These are phyloP conservation scores for Umbelopsis sp. DNA, from an alignment of 371 early-diverging fungal genomes.

Conservation along the genomic window DNA sequence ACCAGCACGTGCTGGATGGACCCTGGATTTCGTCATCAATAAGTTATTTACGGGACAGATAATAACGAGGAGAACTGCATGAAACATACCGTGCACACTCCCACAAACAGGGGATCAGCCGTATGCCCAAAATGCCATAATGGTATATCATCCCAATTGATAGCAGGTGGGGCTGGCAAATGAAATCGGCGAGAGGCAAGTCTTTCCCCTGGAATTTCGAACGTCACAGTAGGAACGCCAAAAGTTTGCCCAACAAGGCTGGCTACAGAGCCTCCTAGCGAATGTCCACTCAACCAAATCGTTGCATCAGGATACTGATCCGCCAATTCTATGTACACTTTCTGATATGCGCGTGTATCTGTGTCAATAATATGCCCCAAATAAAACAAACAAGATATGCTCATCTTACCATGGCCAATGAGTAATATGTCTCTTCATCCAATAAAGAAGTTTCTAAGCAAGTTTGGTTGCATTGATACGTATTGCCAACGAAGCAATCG, in stretches of 20 bases:
- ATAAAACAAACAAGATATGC: background rate
- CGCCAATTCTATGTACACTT: conserved; percentile 52
- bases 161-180: conserved; percentile 63
- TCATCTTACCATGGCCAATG: conserved; percentile 69
- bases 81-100: conserved; percentile 73
- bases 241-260: conserved; percentile 84
- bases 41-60: background rate
- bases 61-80: background rate
- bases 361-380: background rate
- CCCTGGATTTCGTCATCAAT: conserved; percentile 46
- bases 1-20: conserved; percentile 79
- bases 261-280: conserved; percentile 89
- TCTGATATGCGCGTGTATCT: conserved; percentile 18
- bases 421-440: conserved; percentile 79
- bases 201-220: conserved; percentile 88
- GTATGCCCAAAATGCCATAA: conserved; percentile 94
- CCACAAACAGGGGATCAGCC: conserved; percentile 93
- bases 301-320: conserved; percentile 69
- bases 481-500: conserved; percentile 68
- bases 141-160: conserved; percentile 60
- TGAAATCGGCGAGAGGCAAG: conserved; percentile 82
- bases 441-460: conserved; percentile 68
- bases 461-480: conserved; percentile 61
- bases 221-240: conserved; percentile 86
- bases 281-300: conserved; percentile 93